phyloP scores from a whole-genome alignment of 2,329 filamentous ascomycete species.

The Exophiala oligosperma region DNA sequence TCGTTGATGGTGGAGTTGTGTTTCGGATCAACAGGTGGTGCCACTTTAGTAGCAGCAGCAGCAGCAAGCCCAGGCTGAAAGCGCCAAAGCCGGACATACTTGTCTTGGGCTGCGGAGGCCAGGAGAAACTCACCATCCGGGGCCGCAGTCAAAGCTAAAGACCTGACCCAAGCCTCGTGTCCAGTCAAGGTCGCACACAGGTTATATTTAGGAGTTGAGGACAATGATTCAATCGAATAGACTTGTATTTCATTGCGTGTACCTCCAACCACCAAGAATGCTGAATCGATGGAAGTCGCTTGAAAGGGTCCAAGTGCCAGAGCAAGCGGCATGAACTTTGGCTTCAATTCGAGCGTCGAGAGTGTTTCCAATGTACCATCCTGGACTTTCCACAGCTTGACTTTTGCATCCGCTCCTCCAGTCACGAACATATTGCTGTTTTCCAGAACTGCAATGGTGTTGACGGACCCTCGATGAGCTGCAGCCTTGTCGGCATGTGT shows the following conservation, averaged over 20 bases:
- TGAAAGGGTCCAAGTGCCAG: conserved; percentile 67
- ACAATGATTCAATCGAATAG: conserved; percentile 59
- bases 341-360: conserved; percentile 71
- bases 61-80: conserved; percentile 64
- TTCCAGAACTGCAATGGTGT: conserved; percentile 55
- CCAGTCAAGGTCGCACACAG: conserved; percentile 77
- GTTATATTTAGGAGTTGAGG: conserved; percentile 56
- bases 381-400: conserved; percentile 67
- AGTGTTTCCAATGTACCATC: conserved; percentile 50
- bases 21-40: conserved; percentile 41
- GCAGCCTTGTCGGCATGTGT: conserved; percentile 51
- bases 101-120: conserved; percentile 94
- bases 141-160: conserved; percentile 74
- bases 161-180: conserved; percentile 93
- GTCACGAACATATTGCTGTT: conserved; percentile 54
- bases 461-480: conserved; percentile 74
- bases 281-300: conserved; percentile 44
- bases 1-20: conserved; percentile 55
- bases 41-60: background rate
- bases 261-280: conserved; percentile 80
- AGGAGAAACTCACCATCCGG: conserved; percentile 70
- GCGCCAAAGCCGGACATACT: conserved; percentile 93
- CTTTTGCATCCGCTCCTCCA: conserved; percentile 62
- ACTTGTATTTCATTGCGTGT: conserved; percentile 82
- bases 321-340: conserved; percentile 79